Evolutionary conservation across 352 stramenopile genomes (phyloP).

Genomic region (Phytophthora agathidicida): DNA sequence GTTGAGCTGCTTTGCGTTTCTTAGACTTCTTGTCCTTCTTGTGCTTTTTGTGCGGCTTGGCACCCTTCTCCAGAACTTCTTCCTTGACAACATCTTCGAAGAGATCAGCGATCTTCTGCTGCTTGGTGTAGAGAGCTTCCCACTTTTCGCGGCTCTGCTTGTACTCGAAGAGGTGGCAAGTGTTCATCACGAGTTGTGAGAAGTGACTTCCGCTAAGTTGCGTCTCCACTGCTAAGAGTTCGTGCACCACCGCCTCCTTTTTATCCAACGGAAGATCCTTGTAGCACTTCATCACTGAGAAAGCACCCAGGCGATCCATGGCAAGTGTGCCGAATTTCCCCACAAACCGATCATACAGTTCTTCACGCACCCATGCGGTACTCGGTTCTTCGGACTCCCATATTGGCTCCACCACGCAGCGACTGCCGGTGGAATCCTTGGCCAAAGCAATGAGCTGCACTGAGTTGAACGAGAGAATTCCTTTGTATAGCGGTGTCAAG

Average conservation of each 20-base stretch:
- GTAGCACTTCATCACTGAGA: slow-evolving; percentile 88
- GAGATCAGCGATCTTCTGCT: slow-evolving; percentile 78
- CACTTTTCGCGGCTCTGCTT: slow-evolving; percentile 82
- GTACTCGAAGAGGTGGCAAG: slow-evolving; percentile 81
- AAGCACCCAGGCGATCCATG: slow-evolving; percentile 76
- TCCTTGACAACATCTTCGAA: slow-evolving; percentile 77
- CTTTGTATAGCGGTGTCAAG: slow-evolving; percentile 59
- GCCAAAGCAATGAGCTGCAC: slow-evolving; percentile 75
- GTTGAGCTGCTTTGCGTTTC: slow-evolving; percentile 45
- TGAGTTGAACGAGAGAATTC: slow-evolving; percentile 68
- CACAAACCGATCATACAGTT: slow-evolving; percentile 71
- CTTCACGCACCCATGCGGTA: slow-evolving; percentile 64
- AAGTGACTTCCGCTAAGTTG: slow-evolving; percentile 84
- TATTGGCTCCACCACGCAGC: slow-evolving; percentile 78
- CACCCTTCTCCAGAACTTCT: slow-evolving; percentile 11
- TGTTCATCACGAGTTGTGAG: slow-evolving; percentile 83
- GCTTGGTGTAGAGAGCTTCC: slow-evolving; percentile 75
- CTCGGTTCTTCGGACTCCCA: slow-evolving; percentile 70
- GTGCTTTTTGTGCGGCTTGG: slow-evolving; percentile 33
- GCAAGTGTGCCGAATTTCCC: slow-evolving; percentile 74
- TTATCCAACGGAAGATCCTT: slow-evolving; percentile 60
- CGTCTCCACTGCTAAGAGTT: slow-evolving; percentile 70
- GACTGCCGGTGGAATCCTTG: slow-evolving; percentile 81
- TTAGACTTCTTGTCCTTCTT: slow-evolving; percentile 53
- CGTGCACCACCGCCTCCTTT: slow-evolving; percentile 73